These are phyloP conservation scores for Emericellopsis terricola DNA, from an alignment of 495 filamentous ascomycete genomes.

Conservation along the genomic window DNA sequence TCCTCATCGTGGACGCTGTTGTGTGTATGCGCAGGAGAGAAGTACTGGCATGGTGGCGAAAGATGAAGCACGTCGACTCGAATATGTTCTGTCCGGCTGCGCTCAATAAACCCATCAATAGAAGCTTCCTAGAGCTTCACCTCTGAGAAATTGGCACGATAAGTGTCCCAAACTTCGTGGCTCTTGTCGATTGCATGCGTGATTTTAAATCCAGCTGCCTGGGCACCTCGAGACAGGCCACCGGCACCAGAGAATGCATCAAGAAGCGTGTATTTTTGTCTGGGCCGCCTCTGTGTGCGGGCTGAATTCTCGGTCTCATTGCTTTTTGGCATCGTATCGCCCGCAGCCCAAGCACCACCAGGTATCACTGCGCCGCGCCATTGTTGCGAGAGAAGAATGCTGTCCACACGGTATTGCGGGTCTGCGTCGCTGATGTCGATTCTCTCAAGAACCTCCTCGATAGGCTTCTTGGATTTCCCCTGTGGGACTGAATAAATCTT, in stretches of 20 bases:
- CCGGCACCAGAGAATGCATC: conserved; percentile 67
- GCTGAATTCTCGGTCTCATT: background rate
- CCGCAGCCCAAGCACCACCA: conserved; percentile 14
- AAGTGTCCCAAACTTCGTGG: conserved; percentile 33
- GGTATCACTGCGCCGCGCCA: conserved; percentile 21
- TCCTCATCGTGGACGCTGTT: conserved; percentile 46
- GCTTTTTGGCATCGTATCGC: background rate
- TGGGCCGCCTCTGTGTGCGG: conserved; percentile 6
- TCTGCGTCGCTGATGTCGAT: conserved; percentile 11
- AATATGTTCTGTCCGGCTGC: conserved; percentile 5
- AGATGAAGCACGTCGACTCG: conserved; percentile 59
- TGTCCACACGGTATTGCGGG: background rate
- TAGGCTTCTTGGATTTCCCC: conserved; percentile 5
- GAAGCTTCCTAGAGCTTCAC: conserved; percentile 22
- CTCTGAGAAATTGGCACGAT: conserved; percentile 37
- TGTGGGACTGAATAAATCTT: conserved; percentile 6
- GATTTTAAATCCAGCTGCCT: conserved; percentile 38
- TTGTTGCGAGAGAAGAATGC: conserved; percentile 9
- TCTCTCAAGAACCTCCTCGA: conserved; percentile 13
- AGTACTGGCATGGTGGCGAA: conserved; percentile 73
- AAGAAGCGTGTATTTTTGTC: conserved; percentile 40
- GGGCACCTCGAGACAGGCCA: conserved; percentile 53
- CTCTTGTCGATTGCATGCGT: conserved; percentile 47
- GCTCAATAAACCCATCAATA: conserved; percentile 28
- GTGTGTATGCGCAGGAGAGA: conserved; percentile 58